A percentile compares a stretch with the other conserved stretches of the same genome.
Conservation (phyloP, 805 yeast species). For the Wickerhamomyces canadensis region DNA sequence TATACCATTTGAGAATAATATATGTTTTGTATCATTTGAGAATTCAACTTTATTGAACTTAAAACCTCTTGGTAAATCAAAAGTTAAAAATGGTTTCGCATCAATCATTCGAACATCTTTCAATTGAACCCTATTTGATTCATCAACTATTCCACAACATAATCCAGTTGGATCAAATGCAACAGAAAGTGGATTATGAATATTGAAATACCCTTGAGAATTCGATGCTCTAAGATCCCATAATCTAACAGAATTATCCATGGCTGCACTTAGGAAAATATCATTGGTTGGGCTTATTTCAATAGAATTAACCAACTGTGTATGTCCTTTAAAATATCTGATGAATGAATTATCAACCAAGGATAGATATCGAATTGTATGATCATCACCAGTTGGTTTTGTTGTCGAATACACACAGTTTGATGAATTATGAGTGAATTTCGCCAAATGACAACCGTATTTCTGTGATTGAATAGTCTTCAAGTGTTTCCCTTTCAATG, state of each 20-base stretch:
- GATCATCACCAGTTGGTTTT: constrained; percentile 61
- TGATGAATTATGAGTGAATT: constrained; percentile 69
- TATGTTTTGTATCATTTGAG: constrained; percentile 65
- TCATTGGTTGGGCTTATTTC: constrained; percentile 71
- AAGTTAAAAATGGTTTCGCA: constrained; percentile 47
- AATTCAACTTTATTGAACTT: constrained; percentile 69
- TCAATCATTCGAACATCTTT: constrained; percentile 59
- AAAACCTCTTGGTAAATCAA: constrained; percentile 31
- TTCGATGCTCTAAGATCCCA: constrained; percentile 80
- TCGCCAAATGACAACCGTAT: constrained; percentile 85
- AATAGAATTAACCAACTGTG: constrained; percentile 63
- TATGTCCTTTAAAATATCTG: constrained; percentile 86
- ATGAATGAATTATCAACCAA: constrained; percentile 73
- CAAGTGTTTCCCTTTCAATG: constrained; percentile 56
- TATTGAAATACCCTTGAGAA: constrained; percentile 56
- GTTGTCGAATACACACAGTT: constrained; percentile 84
- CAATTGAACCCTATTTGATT: constrained; percentile 41
- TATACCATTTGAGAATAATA: constrained; percentile 50
- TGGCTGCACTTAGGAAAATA: constrained; percentile 57
- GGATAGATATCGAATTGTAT: constrained; percentile 69
- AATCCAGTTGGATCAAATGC: constrained; percentile 84
- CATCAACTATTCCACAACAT: constrained; percentile 65
- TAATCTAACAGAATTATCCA: constrained; percentile 73
- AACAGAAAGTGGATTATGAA: constrained; percentile 48
- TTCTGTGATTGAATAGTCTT: constrained; percentile 78